Conservation (phyloP, 768 basidiomycete genomes). For the Podaxis sp. region DNA sequence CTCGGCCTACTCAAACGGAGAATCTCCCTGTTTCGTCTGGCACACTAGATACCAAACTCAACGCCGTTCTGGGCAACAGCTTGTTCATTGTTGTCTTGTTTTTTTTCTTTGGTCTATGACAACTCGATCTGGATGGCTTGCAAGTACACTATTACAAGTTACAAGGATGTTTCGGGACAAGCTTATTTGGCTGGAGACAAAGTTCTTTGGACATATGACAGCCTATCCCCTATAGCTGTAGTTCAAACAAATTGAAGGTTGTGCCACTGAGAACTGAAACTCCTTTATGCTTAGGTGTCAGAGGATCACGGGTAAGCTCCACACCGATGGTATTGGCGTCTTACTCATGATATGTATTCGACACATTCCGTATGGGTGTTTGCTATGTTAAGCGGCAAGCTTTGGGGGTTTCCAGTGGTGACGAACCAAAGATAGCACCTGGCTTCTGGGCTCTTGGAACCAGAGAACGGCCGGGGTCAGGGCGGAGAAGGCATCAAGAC, state of each 20-base stretch:
- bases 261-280: too few species aligned
- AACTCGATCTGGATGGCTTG: not conserved
- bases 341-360: slow-evolving; percentile 43
- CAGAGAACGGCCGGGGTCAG: too few species aligned
- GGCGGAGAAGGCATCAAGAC: too few species aligned
- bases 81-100: not conserved
- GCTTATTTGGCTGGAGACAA: slow-evolving; percentile 31
- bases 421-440: too few species aligned
- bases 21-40: not conserved
- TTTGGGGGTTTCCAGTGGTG: too few species aligned
- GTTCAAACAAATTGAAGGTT: too few species aligned
- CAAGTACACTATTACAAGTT: not conserved
- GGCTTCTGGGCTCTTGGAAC: too few species aligned
- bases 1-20: not conserved
- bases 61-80: not conserved
- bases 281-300: not conserved
- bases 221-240: too few species aligned
- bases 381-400: slow-evolving; percentile 29
- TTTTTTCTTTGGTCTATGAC: not conserved
- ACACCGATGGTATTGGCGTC: slow-evolving; percentile 40
- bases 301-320: slow-evolving; percentile 32
- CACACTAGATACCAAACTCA: not conserved
- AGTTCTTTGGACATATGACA: too few species aligned
- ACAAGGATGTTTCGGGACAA: not conserved
- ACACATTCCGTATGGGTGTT: slow-evolving; percentile 51